Conservation (phyloP, 2,329 filamentous ascomycete species). For the Fusarium sp. region DNA sequence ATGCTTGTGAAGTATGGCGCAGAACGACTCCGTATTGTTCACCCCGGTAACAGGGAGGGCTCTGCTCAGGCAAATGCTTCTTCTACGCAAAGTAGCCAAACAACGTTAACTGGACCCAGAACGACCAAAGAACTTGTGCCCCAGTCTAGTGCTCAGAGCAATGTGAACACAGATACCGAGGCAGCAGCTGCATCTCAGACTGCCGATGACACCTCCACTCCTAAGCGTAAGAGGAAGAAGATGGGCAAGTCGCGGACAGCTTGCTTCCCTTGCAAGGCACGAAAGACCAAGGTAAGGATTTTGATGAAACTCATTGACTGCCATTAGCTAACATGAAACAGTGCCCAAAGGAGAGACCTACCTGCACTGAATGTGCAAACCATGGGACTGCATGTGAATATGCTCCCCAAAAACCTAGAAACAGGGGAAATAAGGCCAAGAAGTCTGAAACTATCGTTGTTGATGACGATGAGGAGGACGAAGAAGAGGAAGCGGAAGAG, state of each 20-base stretch:
- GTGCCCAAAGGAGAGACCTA: constrained; percentile 56
- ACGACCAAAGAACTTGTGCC: constrained; percentile 49
- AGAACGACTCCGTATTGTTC: constrained; percentile 67
- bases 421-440: constrained; percentile 34
- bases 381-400: constrained; percentile 53
- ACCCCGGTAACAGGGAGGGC: constrained; percentile 56
- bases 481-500: constrained; percentile 25
- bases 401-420: constrained; percentile 47
- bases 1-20: constrained; percentile 69
- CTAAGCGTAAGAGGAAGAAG: constrained; percentile 31
- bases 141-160: constrained; percentile 33
- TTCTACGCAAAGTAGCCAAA: constrained; percentile 38
- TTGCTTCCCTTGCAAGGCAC: constrained; percentile 52
- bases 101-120: constrained; percentile 41
- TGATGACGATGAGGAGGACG: constrained; percentile 25
- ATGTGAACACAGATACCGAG: constrained; percentile 20
- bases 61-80: constrained; percentile 44
- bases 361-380: constrained; percentile 52
- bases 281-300: constrained; percentile 53
- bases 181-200: neutral
- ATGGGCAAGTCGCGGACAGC: constrained; percentile 48
- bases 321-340: constrained; percentile 28
- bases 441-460: constrained; percentile 22
- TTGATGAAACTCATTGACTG: neutral
- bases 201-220: neutral